A percentile compares a stretch with the other conserved stretches of the same genome.
phyloP scores from a whole-genome alignment of 2,329 filamentous ascomycete species.

The Epichloe aotearoae region DNA sequence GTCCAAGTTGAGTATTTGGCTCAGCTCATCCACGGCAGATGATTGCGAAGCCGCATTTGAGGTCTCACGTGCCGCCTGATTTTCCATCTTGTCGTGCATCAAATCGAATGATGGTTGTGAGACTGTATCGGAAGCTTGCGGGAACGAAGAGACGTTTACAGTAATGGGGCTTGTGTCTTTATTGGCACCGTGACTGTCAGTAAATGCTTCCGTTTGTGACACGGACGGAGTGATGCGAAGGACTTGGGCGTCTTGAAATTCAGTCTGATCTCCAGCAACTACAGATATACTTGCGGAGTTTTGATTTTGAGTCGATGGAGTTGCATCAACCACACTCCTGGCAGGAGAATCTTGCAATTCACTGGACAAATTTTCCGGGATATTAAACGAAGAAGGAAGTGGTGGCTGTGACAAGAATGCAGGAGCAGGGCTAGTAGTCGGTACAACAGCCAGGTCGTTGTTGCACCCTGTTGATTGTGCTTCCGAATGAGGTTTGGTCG shows the following conservation, averaged over 20 bases:
- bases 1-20: conserved; percentile 8
- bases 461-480: not conserved
- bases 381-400: not conserved
- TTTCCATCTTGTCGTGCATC: not conserved
- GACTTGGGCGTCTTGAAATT: conserved; percentile 18
- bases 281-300: not conserved
- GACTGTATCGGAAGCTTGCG: not conserved
- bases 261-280: not conserved
- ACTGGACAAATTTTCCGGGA: conserved; percentile 4
- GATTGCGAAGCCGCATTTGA: not conserved
- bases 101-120: not conserved
- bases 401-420: conserved; percentile 9
- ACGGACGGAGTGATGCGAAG: conserved; percentile 7
- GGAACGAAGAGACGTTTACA: not conserved
- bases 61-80: not conserved
- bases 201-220: conserved; percentile 6
- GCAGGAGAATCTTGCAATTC: not conserved
- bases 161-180: not conserved
- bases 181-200: conserved; percentile 7
- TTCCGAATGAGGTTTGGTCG: not conserved
- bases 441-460: not conserved
- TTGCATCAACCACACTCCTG: conserved; percentile 3
- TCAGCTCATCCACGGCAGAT: conserved; percentile 9
- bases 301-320: not conserved
- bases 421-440: conserved; percentile 3